Evolutionary conservation across 495 filamentous ascomycete genomes (phyloP).

Genomic region (Aspergillus conjunctus): DNA sequence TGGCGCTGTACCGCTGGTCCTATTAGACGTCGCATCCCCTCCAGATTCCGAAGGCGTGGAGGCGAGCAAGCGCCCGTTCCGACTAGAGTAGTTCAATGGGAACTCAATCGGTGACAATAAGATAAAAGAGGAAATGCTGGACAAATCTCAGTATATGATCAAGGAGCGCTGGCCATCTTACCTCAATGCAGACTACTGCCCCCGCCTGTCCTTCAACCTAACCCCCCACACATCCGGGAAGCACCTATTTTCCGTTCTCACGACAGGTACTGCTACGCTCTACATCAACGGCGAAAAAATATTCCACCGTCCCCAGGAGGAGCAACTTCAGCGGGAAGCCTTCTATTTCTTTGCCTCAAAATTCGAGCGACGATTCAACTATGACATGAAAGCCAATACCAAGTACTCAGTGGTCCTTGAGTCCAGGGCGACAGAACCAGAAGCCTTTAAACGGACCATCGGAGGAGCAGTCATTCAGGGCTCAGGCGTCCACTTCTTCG

Average conservation of each 20-base stretch:
- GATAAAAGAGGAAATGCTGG: neutral
- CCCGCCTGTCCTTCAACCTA: neutral
- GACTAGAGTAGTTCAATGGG: slow-evolving; percentile 1
- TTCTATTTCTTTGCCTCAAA: slow-evolving; percentile 15
- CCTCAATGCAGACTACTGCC: slow-evolving; percentile 1
- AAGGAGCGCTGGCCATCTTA: neutral
- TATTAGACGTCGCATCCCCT: neutral
- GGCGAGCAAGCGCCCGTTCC: neutral
- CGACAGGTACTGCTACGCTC: slow-evolving; percentile 4
- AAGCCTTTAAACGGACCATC: too few relatives aligned
- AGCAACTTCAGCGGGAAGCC: slow-evolving; percentile 5
- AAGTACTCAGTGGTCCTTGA: neutral
- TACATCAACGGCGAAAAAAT: slow-evolving; percentile 6
- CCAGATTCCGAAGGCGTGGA: neutral
- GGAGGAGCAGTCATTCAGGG: slow-evolving; percentile 8
- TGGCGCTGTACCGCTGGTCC: neutral
- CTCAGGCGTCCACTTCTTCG: slow-evolving; percentile 6
- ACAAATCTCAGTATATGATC: neutral
- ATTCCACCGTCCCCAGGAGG: slow-evolving; percentile 2
- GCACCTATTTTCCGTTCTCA: slow-evolving; percentile 7
- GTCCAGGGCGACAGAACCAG: neutral
- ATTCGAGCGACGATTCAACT: slow-evolving; percentile 8
- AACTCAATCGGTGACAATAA: neutral
- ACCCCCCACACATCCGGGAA: neutral
- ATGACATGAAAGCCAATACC: neutral